Evolutionary conservation across 75 land plant species (phyloP), one percentile per base, ranked within the genome.

Genomic region (Pinus albicaulis): DNA sequence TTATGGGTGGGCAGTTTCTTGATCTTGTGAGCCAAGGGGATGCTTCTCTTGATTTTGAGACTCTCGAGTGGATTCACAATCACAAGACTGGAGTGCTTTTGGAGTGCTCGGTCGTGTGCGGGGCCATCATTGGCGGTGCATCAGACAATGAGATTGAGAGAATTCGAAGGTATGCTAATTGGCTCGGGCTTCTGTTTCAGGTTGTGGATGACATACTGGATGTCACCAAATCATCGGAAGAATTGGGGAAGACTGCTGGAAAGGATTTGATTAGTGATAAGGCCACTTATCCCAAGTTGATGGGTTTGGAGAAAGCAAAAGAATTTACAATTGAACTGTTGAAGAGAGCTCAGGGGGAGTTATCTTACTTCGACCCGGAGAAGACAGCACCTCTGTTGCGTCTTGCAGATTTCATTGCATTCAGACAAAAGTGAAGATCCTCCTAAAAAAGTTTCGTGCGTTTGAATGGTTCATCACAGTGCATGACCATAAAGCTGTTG

Each of bases 251-350:
- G 81, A 87, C 89, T 28, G 86, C 89, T 31, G 89, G 89, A 24
- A 93, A 93, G 66, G 98, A 95, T 78, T 74, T 93, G 75, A 74
- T 87, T 31, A 85, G 89, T 14, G 98, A 95, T 75, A 95, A 95
- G 74, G 84, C 82, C 0, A 95, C 98, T 0, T 92, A 95, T 52
- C 95, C 98, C 12, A 92, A 91, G 80, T 79, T 95, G 55, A 12
- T 95, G 74, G 98, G 98, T 4, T 70, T 95, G 36, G 91, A 92
- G 66, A 86, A 89, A 24, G 85, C 98, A 13, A 87, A 79, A 71
- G 86, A 92, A 73, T 87, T 87, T 56, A 93, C 90, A 6, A 82
- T 74, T 66, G 81, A 86, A 68, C 74, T 95, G 87, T 85, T 68
- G 24, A 24, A 48, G 17, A 84, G 85, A 56, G 96, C 98, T 12